Percentiles rank a stretch among this genome's conserved stretches.
Evolutionary conservation across 495 filamentous ascomycete species (phyloP).

Genomic region (Hypoxylon rickii): DNA sequence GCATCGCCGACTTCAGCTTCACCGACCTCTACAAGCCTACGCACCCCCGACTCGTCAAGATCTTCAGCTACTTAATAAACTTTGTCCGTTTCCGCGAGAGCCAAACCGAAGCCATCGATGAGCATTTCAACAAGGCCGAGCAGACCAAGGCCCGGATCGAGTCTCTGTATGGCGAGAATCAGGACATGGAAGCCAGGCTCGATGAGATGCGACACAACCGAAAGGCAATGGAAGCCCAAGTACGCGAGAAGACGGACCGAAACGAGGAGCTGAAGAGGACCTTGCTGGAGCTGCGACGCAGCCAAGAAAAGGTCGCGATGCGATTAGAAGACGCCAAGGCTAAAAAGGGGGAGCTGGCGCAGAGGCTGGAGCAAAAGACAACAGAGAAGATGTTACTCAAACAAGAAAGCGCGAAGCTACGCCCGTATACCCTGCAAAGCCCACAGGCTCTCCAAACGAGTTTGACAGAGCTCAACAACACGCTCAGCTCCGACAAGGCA

Average conservation of each 20-base stretch:
- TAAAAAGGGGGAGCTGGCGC: conserved; percentile 72
- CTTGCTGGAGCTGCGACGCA: conserved; percentile 73
- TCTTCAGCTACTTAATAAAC: conserved; percentile 96
- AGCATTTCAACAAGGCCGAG: conserved; percentile 89
- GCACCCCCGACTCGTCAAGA: conserved; percentile 81
- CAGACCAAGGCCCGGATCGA: conserved; percentile 84
- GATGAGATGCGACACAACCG: conserved; percentile 78
- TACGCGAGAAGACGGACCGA: conserved; percentile 77
- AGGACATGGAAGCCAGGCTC: conserved; percentile 79
- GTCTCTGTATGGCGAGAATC: conserved; percentile 81
- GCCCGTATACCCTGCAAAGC: conserved; percentile 88
- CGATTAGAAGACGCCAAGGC: conserved; percentile 74
- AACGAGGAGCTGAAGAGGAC: conserved; percentile 84
- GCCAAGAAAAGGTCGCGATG: conserved; percentile 77
- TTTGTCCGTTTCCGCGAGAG: conserved; percentile 96
- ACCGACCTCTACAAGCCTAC: conserved; percentile 87
- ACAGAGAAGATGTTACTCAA: conserved; percentile 59
- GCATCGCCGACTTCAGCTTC: conserved; percentile 91
- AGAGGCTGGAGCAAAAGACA: conserved; percentile 78
- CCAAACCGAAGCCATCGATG: conserved; percentile 81
- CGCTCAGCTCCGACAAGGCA: conserved; percentile 72
- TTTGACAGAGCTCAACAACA: conserved; percentile 80
- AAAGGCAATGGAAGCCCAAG: conserved; percentile 74
- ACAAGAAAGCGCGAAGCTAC: conserved; percentile 84
- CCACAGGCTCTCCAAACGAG: conserved; percentile 79